Evolutionary conservation across 306 rosid species (phyloP).

Genomic region (Quercus glauca): DNA sequence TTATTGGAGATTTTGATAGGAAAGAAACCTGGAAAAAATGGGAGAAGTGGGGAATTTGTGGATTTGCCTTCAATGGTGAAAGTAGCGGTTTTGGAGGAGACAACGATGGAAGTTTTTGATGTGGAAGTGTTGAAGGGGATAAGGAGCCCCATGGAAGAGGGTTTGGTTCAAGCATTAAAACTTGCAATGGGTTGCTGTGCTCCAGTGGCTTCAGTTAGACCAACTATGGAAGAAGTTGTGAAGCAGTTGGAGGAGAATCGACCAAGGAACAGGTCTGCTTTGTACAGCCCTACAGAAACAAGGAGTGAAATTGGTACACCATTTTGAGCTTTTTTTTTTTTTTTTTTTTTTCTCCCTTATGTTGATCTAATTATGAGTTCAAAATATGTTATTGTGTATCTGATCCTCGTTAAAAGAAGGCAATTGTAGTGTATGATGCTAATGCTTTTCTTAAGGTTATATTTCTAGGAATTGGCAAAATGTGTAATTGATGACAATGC

Average conservation of each 20-base stretch:
- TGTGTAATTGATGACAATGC: constrained; percentile 2
- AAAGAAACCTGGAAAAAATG: constrained; percentile 80
- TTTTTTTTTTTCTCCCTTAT: not conserved
- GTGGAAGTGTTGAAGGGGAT: constrained; percentile 84
- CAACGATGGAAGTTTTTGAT: constrained; percentile 92
- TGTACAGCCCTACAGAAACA: constrained; percentile 95
- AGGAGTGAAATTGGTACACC: constrained; percentile 98
- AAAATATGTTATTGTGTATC: constrained; percentile 23
- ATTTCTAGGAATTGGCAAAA: constrained; percentile 25
- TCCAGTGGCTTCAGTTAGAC: constrained; percentile 91
- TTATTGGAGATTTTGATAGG: constrained; percentile 84
- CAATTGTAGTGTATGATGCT: constrained; percentile 29
- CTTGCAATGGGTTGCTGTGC: constrained; percentile 99
- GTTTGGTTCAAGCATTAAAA: constrained; percentile 84
- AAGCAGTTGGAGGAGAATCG: constrained; percentile 97
- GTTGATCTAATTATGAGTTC: constrained; percentile 34
- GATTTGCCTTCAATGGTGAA: constrained; percentile 96
- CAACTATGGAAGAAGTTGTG: constrained; percentile 94
- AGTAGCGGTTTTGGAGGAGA: constrained; percentile 90
- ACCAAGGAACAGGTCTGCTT: constrained; percentile 95
- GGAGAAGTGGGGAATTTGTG: constrained; percentile 61
- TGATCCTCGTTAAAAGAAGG: constrained; percentile 18
- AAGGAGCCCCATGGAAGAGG: constrained; percentile 96
- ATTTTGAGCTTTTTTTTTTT: constrained; percentile 50
- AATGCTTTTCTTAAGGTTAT: constrained; percentile 22